phyloP scores from a whole-genome alignment of 768 basidiomycete species.

The Cantharellus anzutake region DNA sequence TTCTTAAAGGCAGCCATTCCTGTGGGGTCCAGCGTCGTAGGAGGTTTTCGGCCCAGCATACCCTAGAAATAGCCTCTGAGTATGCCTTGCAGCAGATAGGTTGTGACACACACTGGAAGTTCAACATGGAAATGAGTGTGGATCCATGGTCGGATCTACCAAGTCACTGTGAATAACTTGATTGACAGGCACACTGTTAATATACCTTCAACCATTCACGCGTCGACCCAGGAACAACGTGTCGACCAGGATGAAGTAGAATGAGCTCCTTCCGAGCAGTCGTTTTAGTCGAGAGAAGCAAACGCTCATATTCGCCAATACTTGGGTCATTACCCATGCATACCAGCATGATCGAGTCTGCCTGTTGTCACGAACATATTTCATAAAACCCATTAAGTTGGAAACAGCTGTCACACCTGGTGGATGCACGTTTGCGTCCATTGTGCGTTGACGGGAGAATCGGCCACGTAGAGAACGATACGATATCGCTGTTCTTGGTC shows the following conservation, averaged over 20 bases:
- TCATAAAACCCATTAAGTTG: neutral
- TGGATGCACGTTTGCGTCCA: slow-evolving; percentile 99
- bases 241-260: slow-evolving; percentile 78
- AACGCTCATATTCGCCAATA: slow-evolving; percentile 85
- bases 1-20: slow-evolving; percentile 79
- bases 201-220: slow-evolving; percentile 85
- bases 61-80: slow-evolving; percentile 28
- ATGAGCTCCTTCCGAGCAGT: slow-evolving; percentile 97
- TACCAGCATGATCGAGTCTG: slow-evolving; percentile 85
- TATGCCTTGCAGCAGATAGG: neutral
- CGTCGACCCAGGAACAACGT: slow-evolving; percentile 77
- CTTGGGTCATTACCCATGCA: slow-evolving; percentile 81
- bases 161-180: neutral
- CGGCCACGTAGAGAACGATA: slow-evolving; percentile 88
- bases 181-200: slow-evolving; percentile 1
- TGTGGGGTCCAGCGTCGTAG: slow-evolving; percentile 48
- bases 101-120: slow-evolving; percentile 35
- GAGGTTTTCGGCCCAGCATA: slow-evolving; percentile 40
- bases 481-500: slow-evolving; percentile 89
- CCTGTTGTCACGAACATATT: slow-evolving; percentile 24
- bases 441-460: slow-evolving; percentile 82
- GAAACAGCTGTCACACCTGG: slow-evolving; percentile 33
- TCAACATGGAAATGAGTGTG: slow-evolving; percentile 95
- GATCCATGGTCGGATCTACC: slow-evolving; percentile 82
- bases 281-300: slow-evolving; percentile 88